Conservation (phyloP, 225 moss, liverwort and hornwort species). For the Sphagnum tenellum region DNA sequence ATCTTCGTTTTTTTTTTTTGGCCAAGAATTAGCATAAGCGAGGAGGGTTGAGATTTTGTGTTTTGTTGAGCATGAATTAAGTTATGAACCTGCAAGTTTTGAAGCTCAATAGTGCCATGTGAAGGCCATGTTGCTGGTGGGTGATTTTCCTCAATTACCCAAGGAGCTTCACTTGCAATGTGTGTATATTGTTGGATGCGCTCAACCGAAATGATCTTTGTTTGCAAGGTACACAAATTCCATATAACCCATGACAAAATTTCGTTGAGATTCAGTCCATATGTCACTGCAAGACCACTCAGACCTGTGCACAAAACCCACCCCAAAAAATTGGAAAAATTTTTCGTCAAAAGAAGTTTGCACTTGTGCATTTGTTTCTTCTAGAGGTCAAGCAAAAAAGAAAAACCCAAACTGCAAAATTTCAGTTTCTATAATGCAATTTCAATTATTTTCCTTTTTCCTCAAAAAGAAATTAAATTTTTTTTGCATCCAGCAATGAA, state of each 20-base stretch:
- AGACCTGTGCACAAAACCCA: conserved; percentile 29
- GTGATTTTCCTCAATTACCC: conserved; percentile 20
- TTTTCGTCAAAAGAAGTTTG: too few relatives aligned
- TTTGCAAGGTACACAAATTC: conserved; percentile 29
- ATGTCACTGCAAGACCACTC: conserved; percentile 72
- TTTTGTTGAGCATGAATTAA: background rate
- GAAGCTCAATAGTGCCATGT: conserved; percentile 32
- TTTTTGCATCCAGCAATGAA: too few relatives aligned
- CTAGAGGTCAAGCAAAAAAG: too few relatives aligned
- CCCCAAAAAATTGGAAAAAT: too few relatives aligned
- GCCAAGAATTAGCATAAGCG: too few relatives aligned
- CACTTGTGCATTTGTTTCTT: too few relatives aligned
- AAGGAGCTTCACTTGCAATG: conserved; percentile 33
- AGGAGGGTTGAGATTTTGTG: background rate
- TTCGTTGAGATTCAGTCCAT: conserved; percentile 40
- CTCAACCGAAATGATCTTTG: conserved; percentile 33
- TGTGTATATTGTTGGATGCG: conserved; percentile 32
- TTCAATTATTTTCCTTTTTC: too few relatives aligned
- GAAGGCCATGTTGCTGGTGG: conserved; percentile 37
- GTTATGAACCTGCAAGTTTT: conserved; percentile 26
- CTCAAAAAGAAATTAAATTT: too few relatives aligned
- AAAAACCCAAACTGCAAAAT: too few relatives aligned
- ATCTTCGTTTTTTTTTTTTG: too few relatives aligned
- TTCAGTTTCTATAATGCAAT: too few relatives aligned
- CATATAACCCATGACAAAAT: conserved; percentile 28